These are phyloP conservation scores for Amphichorda felina DNA, from an alignment of 2,329 filamentous ascomycete species.

Conservation along the genomic window DNA sequence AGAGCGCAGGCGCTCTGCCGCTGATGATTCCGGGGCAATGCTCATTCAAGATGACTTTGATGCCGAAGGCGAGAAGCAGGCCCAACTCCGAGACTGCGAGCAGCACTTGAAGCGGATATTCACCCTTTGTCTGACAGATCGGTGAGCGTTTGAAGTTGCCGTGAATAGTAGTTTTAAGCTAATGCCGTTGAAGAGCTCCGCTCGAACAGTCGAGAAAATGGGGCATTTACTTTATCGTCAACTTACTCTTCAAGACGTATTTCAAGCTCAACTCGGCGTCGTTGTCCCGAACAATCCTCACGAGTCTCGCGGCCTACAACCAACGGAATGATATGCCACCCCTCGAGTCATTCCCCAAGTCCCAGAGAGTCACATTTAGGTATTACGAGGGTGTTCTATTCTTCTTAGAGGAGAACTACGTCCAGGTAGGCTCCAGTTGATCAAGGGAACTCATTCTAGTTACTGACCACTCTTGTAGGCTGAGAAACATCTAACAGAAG, in stretches of 20 bases:
- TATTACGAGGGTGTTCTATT: slow-evolving; percentile 92
- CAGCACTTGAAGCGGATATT: slow-evolving; percentile 88
- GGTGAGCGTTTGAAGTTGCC: slow-evolving; percentile 39
- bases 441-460: neutral
- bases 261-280: slow-evolving; percentile 88
- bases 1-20: slow-evolving; percentile 33
- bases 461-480: slow-evolving; percentile 35
- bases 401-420: slow-evolving; percentile 91
- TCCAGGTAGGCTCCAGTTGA: slow-evolving; percentile 39
- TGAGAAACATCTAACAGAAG: slow-evolving; percentile 67
- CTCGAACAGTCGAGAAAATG: slow-evolving; percentile 90
- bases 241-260: slow-evolving; percentile 95
- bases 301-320: slow-evolving; percentile 63
- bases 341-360: slow-evolving; percentile 69
- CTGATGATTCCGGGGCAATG: slow-evolving; percentile 49
- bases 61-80: slow-evolving; percentile 62
- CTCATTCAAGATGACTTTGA: slow-evolving; percentile 74
- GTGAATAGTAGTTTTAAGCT: neutral
- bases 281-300: slow-evolving; percentile 83
- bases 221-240: slow-evolving; percentile 92
- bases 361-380: slow-evolving; percentile 89
- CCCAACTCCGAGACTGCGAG: slow-evolving; percentile 82
- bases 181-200: slow-evolving; percentile 57
- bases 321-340: slow-evolving; percentile 67
- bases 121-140: slow-evolving; percentile 77